Base-by-base conservation (phyloP, 2,329 filamentous ascomycete species). In the Cercospora berteroae region DNA sequence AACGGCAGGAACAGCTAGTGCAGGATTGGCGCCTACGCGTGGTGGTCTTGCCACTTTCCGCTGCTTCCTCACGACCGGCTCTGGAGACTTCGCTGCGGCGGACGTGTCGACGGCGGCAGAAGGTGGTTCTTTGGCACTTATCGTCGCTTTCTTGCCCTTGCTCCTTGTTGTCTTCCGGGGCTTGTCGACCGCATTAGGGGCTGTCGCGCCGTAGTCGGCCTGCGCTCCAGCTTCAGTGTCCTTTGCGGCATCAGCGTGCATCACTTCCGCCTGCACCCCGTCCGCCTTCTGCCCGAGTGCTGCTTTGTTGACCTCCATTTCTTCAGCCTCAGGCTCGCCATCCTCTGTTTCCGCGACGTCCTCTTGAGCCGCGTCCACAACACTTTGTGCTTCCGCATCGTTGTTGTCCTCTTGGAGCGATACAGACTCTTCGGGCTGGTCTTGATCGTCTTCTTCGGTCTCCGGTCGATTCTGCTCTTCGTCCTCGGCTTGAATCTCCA, bases 41-140 rank as follows among this genome's bases (percentile, higher is more conserved):
- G 50, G 50, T 20, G 52, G 48, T 33, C 31, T 64, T 25, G 61
- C 20, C 20, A 58, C 61, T 52, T 57, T 44, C 16, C 50, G 50
- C 61, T 44, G 61, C 23, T 56, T 55, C 33, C 27, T 29, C 61
- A 29, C 29, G 13, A 50, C 20, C 16, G 61, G 61, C 12, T 44
- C 61, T 48, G 50, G 16, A 23, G 57, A 52, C 5, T 52, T 52
- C 48, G 20, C 48, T 52, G 55, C 55, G 18, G 55, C 29, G 55
- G 55, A 33, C 10, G 27, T 12, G 9, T 58, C 27, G 27, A 27
- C 25, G 16, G 29, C 29, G 52, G 27, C 25, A 13, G 52, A 27
- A 12, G 52, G 16, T 56, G 25, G 7, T 16, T 31, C 12, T 39
- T 44, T 27, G 18, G 36, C 58, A 60, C 18, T 60, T 3, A 4